These are phyloP conservation scores for Medicago arabica DNA, from an alignment of 306 rosid genomes.

Conservation along the genomic window DNA sequence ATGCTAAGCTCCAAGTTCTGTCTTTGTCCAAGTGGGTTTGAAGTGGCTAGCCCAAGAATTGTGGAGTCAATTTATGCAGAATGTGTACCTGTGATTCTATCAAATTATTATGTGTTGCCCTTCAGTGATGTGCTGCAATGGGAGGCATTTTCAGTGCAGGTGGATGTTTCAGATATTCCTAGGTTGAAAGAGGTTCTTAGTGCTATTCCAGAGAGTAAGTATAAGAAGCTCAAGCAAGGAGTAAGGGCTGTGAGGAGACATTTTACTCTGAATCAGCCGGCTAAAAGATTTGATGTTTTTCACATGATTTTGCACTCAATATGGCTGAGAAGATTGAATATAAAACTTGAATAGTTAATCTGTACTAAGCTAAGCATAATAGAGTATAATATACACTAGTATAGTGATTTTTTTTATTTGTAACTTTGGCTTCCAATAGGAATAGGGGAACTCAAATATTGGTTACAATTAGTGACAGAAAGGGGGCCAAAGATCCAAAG, in stretches of 20 bases:
- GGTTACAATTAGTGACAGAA: background rate
- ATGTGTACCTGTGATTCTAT: conserved; percentile 74
- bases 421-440: conserved; percentile 2
- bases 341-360: conserved; percentile 50
- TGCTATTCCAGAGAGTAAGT: conserved; percentile 56
- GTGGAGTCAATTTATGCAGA: conserved; percentile 84
- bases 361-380: background rate
- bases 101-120: conserved; percentile 54
- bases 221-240: conserved; percentile 60
- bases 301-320: conserved; percentile 81
- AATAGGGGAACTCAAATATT: background rate
- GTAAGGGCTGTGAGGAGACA: conserved; percentile 70
- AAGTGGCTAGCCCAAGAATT: conserved; percentile 89
- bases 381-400: background rate
- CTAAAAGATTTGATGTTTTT: conserved; percentile 73
- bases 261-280: conserved; percentile 66
- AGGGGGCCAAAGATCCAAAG: no score
- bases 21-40: conserved; percentile 85
- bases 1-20: conserved; percentile 82
- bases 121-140: conserved; percentile 75
- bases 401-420: background rate
- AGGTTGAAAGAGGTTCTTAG: conserved; percentile 63
- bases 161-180: conserved; percentile 69
- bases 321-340: conserved; percentile 76
- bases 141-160: conserved; percentile 70